A percentile compares a stretch with the other conserved stretches of the same genome.
These are phyloP conservation scores for Boletus rufocinnamomeus DNA, from an alignment of 768 basidiomycete genomes.

Conservation along the genomic window DNA sequence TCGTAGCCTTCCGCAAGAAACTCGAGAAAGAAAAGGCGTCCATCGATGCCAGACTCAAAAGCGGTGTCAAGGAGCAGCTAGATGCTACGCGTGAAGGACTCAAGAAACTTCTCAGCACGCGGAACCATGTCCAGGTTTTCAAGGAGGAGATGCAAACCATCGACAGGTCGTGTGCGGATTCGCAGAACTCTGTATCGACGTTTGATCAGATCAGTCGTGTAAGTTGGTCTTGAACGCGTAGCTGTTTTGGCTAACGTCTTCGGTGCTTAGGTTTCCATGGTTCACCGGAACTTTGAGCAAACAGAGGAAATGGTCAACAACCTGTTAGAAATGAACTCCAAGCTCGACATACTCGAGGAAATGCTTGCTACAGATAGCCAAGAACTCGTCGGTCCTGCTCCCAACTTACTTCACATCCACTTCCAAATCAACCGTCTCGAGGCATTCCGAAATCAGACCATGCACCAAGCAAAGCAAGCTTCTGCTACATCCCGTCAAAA, in stretches of 20 bases:
- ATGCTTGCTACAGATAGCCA: conserved; percentile 75
- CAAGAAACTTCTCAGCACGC: conserved; percentile 74
- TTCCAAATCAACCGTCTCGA: conserved; percentile 92
- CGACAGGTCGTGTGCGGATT: conserved; percentile 75
- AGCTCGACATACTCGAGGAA: conserved; percentile 74
- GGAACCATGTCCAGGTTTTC: conserved; percentile 74
- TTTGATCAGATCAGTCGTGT: conserved; percentile 97
- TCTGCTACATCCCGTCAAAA: conserved; percentile 66
- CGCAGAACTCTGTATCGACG: conserved; percentile 73
- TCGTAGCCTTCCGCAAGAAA: conserved; percentile 87
- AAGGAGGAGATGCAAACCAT: conserved; percentile 85
- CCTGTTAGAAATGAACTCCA: conserved; percentile 87
- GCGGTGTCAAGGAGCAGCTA: conserved; percentile 90
- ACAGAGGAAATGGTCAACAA: conserved; percentile 96
- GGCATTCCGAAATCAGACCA: conserved; percentile 89
- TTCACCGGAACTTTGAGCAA: conserved; percentile 92
- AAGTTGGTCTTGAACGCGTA: conserved; percentile 31
- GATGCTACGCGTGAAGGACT: conserved; percentile 88
- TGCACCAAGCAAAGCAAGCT: conserved; percentile 90
- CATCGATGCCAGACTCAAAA: conserved; percentile 87
- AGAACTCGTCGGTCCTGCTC: conserved; percentile 83
- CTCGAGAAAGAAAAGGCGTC: conserved; percentile 96
- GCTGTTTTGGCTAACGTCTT: not conserved
- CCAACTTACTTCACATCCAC: conserved; percentile 88
- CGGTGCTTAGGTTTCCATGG: conserved; percentile 81